Base-by-base conservation (phyloP, 2,329 filamentous ascomycete species). In the Colletotrichum higginsianum region DNA sequence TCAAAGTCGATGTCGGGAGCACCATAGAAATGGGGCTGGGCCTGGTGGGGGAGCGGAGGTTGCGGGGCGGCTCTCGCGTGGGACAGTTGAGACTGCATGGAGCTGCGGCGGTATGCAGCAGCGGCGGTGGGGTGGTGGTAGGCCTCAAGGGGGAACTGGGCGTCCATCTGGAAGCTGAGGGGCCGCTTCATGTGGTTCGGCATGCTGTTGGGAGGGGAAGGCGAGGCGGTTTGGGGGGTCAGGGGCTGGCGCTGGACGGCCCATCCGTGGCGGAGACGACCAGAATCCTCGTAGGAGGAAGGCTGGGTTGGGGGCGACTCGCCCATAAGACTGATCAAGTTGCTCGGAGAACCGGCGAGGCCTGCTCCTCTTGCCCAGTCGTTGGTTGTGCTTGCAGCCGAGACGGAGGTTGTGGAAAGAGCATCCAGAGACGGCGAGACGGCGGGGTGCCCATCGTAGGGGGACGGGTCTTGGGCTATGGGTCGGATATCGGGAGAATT, bases 11-110 rank as follows among this genome's bases (percentile, higher is more conserved):
- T 86, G 74, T 95, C 92, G 0, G 93, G 92, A 0, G 90, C 87
- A 55, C 91, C 88, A 79, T 94, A 95, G 80, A 93, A 96, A 82
- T 95, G 93, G 21, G 93, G 82, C 80, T 95, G 93, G 1, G 91
- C 88, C 71, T 94, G 89, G 78, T 95, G 93, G 4, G 93, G 93
- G 12, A 92, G 87, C 3, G 92, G 92, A n/a, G 90, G 90, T 62
- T 89, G 86, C 46, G 84, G 79, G 72, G 82, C 78, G 69, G 80
- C 79, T 66, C 88, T 86, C 15, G 84, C 83, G 44, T 84, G 80
- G 40, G 84, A 82, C 67, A 85, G 84, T 60, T 87, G 85, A 9
- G 88, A 88, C 65, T 89, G 86, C 72, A 87, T 80, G 16, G 86
- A 88, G 76, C 84, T 84, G 47, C 86, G 82, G 49, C 86, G 82